These are phyloP conservation scores for Acrocalymma vagum DNA, from an alignment of 2,329 filamentous ascomycete species.

Conservation along the genomic window DNA sequence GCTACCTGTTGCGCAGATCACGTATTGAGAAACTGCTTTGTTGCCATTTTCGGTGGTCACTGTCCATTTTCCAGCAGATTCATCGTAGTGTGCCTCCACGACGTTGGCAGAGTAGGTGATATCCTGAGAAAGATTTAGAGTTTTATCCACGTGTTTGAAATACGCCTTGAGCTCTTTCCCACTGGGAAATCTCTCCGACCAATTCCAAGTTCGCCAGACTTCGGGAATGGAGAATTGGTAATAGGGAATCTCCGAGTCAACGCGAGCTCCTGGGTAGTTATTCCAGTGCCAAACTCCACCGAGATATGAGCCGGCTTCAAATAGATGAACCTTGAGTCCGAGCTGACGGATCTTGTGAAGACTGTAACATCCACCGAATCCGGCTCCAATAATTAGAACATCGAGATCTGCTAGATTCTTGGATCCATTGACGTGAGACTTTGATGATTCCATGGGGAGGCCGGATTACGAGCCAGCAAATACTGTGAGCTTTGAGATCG, in stretches of 20 bases:
- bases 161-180: conserved; percentile 60
- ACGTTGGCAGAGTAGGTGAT: not conserved
- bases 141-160: conserved; percentile 64
- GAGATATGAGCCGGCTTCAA: conserved; percentile 35
- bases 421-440: no score
- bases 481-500: no score
- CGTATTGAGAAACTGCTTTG: no score
- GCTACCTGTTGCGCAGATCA: conserved; percentile 55
- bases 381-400: conserved; percentile 28
- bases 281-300: conserved; percentile 43
- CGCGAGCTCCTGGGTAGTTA: conserved; percentile 39
- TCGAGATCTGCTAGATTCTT: no score
- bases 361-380: conserved; percentile 41
- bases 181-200: conserved; percentile 57
- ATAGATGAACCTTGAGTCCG: conserved; percentile 25
- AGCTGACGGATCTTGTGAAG: conserved; percentile 37
- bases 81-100: not conserved
- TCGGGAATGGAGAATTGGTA: conserved; percentile 52
- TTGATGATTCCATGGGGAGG: no score
- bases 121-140: conserved; percentile 60
- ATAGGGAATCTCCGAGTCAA: conserved; percentile 51
- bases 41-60: not conserved
- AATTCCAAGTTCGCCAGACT: conserved; percentile 59
- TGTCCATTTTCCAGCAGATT: not conserved
- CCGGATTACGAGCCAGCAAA: no score